These are phyloP conservation scores for Didymella lethalis DNA, from an alignment of 2,329 filamentous ascomycete species.

Conservation along the genomic window DNA sequence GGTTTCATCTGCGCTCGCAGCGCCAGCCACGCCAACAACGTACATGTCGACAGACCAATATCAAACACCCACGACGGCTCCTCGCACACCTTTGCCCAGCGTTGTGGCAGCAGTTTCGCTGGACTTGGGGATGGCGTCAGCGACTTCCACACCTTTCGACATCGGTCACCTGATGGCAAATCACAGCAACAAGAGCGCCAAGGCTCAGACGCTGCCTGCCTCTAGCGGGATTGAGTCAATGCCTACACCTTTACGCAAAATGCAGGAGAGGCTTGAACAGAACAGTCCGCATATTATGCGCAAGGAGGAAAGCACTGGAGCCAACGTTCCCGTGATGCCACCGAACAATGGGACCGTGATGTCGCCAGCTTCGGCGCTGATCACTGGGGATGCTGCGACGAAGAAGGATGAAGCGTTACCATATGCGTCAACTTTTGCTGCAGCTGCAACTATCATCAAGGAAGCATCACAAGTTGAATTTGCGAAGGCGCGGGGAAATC, in stretches of 20 bases:
- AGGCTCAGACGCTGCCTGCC: neutral
- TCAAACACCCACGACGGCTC: neutral
- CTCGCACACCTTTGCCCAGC: neutral
- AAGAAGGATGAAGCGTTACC: neutral
- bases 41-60: neutral
- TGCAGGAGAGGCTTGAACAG: constrained; percentile 25
- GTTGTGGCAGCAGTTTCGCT: neutral
- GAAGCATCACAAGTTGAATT: too few species aligned
- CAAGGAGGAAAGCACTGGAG: neutral
- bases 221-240: constrained; percentile 13
- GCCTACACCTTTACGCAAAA: constrained; percentile 29
- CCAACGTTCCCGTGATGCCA: too few species aligned
- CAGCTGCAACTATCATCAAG: neutral
- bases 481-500: neutral
- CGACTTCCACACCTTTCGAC: constrained; percentile 10
- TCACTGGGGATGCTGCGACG: neutral
- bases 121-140: neutral
- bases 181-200: constrained; percentile 4
- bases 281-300: constrained; percentile 8
- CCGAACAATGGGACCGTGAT: neutral
- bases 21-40: neutral
- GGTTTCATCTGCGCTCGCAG: neutral
- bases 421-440: neutral
- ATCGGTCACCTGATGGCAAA: constrained; percentile 31
- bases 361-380: neutral